Evolutionary conservation across 495 filamentous ascomycete genomes (phyloP), one percentile per base, ranked within the genome.

Genomic region (Hyphodiscus hymeniophilus): DNA sequence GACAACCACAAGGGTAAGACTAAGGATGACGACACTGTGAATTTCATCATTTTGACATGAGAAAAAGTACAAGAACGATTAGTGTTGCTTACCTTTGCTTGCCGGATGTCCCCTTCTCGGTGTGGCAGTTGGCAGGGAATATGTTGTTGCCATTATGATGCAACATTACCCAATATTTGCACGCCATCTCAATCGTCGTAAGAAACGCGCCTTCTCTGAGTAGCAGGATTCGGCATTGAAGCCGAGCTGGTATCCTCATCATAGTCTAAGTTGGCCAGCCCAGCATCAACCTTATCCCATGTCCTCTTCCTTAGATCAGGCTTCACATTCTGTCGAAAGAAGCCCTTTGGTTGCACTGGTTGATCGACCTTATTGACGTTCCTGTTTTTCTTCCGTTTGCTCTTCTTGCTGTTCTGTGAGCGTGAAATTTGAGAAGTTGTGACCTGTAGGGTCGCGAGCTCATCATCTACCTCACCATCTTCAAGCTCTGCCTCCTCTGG

Each of bases 1-100:
- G 42, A 38, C 42, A 39, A 45, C 55, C 51, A 45, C 48, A 56
- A 47, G 54, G 63, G 57, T 81, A 68, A 67, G 76, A 62, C 76
- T 81, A 81, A 80, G 76, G 77, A 81, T 81, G 76, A 80, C 76
- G 74, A 78, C 80, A 79, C 73, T 57, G 64, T 66, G 63, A 65
- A 64, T 77, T 71, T 79, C 76, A 77, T 80, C 77, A 77, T 72
- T 54, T n/a, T 50, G 21, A 47, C 16, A 45, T 43, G 16, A 8
- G 20, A 20, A 16, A 8, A 38, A 18, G 16, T 13, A 32, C 39
- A 35, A 15, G 34, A 41, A n/a, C n/a, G n/a, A n/a, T n/a, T n/a
- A n/a, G n/a, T n/a, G n/a, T n/a, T n/a, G n/a, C n/a, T n/a, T n/a
- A n/a, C n/a, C n/a, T n/a, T n/a, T n/a, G n/a, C n/a, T n/a, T n/a